Conservation (phyloP, 2,329 filamentous ascomycete genomes). For the Paracamarosporium sp. region DNA sequence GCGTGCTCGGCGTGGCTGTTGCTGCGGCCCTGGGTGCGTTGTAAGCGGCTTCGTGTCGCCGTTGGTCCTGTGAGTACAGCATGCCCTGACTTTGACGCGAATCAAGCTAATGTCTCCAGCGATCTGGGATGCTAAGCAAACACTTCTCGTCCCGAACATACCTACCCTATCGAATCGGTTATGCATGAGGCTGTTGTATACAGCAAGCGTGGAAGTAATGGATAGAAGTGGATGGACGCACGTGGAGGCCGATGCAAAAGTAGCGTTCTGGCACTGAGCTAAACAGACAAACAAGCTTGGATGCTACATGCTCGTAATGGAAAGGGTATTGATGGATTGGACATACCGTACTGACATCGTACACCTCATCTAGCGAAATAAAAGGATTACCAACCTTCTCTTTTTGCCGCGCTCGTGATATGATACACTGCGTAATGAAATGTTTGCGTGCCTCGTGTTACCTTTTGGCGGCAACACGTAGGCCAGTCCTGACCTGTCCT, state of each 20-base stretch:
- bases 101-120: not conserved
- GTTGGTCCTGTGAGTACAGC: not conserved
- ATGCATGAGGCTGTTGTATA: not conserved
- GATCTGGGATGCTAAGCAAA: not conserved
- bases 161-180: not conserved
- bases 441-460: too few species aligned
- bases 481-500: not conserved
- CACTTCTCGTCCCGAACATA: not conserved
- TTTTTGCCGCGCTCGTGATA: not conserved
- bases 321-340: conserved; percentile 3
- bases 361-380: not conserved
- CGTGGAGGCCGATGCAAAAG: not conserved
- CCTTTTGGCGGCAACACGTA: not conserved
- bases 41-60: not conserved
- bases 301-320: not conserved
- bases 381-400: not conserved
- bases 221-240: not conserved
- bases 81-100: not conserved
- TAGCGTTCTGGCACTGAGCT: not conserved
- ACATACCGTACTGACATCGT: conserved; percentile 3
- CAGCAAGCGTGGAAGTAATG: not conserved
- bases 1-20: not conserved
- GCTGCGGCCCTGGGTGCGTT: conserved; percentile 1
- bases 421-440: not conserved
- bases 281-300: not conserved